These are phyloP conservation scores for Begonia loranthoides DNA, from an alignment of 306 rosid species.

Conservation along the genomic window DNA sequence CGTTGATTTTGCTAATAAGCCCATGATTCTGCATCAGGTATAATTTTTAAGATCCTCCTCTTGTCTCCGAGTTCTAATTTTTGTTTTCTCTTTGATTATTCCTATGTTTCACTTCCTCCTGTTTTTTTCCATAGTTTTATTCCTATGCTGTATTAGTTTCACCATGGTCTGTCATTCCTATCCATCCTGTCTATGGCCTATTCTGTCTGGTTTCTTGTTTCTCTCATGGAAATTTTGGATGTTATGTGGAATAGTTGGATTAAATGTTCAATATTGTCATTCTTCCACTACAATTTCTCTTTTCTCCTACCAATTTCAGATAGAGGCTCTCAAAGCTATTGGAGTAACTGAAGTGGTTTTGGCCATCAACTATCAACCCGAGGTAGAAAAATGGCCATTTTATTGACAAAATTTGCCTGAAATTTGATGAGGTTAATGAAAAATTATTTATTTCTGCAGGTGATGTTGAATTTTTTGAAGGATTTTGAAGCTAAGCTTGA, in stretches of 20 bases:
- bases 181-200: too few species aligned
- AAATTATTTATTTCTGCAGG: constrained; percentile 35
- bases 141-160: too few species aligned
- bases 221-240: too few species aligned
- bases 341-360: constrained; percentile 93
- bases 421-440: constrained; percentile 7
- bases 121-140: too few species aligned
- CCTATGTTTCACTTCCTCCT: background rate
- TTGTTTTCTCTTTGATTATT: background rate
- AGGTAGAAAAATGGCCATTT: constrained; percentile 32
- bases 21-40: constrained; percentile 99
- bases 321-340: constrained; percentile 89
- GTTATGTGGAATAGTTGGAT: too few species aligned
- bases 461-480: constrained; percentile 93
- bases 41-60: constrained; percentile 7
- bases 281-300: background rate
- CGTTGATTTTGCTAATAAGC: constrained; percentile 98
- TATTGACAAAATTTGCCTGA: constrained; percentile 6
- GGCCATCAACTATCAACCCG: constrained; percentile 99
- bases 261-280: too few species aligned
- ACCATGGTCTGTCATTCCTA: too few species aligned
- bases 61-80: background rate
- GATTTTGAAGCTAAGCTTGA: constrained; percentile 80
- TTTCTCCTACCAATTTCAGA: constrained; percentile 27
- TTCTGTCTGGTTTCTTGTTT: too few species aligned